Evolutionary conservation across 768 basidiomycete genomes (phyloP).

Genomic region (Suillus plorans): DNA sequence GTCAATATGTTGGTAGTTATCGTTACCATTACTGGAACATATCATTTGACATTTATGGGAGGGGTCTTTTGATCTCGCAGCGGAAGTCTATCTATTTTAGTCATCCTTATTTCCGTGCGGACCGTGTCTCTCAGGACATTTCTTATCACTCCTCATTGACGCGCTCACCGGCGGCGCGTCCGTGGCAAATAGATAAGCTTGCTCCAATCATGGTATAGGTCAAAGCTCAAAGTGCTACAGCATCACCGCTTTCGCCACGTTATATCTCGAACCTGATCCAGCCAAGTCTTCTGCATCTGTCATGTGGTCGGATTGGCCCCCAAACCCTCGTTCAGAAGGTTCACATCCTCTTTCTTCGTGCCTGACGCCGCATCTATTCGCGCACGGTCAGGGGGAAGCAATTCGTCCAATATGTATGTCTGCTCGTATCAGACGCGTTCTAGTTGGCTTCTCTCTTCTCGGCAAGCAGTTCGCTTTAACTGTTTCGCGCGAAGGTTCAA

Average conservation of each 20-base stretch:
- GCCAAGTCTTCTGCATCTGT: no score
- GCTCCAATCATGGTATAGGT: neutral
- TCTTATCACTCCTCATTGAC: neutral
- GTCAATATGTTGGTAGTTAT: no score
- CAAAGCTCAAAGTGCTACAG: neutral
- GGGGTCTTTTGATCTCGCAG: no score
- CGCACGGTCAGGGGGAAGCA: neutral
- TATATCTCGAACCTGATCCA: neutral
- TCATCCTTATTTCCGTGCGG: neutral
- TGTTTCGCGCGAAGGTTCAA: neutral
- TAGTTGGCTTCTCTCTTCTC: neutral
- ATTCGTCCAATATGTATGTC: neutral
- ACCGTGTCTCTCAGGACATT: neutral
- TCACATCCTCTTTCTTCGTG: neutral
- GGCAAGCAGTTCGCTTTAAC: neutral
- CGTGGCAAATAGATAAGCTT: neutral
- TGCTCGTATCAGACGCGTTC: neutral
- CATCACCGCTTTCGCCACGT: neutral
- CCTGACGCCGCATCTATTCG: neutral
- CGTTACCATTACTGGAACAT: no score
- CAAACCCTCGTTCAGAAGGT: neutral
- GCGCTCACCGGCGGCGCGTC: no score
- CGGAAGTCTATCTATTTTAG: conserved; percentile 11
- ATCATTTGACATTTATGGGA: neutral
- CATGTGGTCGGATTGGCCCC: neutral